Percentiles rank a stretch among this genome's conserved stretches.
Conservation (phyloP, 225 moss, liverwort and hornwort species). For the Rhytidiadelphus loreus region DNA sequence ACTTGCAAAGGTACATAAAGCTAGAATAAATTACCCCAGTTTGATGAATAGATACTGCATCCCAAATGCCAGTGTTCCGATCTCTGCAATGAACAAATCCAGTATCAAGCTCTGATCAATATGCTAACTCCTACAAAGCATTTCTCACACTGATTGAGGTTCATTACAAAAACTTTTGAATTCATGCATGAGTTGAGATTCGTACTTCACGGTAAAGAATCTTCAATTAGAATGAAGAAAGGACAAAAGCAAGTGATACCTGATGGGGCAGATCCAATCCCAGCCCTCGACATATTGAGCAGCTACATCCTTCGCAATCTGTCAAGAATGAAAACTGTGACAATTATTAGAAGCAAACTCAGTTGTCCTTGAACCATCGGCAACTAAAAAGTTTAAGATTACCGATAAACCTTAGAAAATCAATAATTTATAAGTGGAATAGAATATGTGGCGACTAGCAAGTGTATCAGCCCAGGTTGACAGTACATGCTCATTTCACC, state of each 20-base stretch:
- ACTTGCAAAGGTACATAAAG: neutral
- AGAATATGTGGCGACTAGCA: neutral
- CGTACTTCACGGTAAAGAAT: neutral
- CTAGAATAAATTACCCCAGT: slow-evolving; percentile 53
- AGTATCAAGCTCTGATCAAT: neutral
- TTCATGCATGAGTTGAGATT: neutral
- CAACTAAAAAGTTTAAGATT: neutral
- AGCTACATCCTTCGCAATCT: slow-evolving; percentile 95
- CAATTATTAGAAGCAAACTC: neutral
- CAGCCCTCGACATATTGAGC: slow-evolving; percentile 98
- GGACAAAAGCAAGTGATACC: slow-evolving; percentile 24
- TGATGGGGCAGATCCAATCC: slow-evolving; percentile 94
- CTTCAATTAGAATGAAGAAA: neutral
- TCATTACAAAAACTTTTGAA: neutral
- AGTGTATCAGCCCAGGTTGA: neutral
- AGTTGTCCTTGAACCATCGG: neutral
- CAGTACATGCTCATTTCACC: neutral
- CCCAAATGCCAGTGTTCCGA: slow-evolving; percentile 96
- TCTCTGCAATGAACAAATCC: slow-evolving; percentile 42
- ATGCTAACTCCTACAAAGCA: neutral
- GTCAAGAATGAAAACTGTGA: neutral
- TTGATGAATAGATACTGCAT: slow-evolving; percentile 54
- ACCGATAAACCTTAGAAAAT: neutral
- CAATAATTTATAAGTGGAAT: neutral
- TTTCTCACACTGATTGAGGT: neutral